Evolutionary conservation across 495 filamentous ascomycete species (phyloP), one percentile per base, ranked within the genome.

Genomic region (Podospora pseudocomata): DNA sequence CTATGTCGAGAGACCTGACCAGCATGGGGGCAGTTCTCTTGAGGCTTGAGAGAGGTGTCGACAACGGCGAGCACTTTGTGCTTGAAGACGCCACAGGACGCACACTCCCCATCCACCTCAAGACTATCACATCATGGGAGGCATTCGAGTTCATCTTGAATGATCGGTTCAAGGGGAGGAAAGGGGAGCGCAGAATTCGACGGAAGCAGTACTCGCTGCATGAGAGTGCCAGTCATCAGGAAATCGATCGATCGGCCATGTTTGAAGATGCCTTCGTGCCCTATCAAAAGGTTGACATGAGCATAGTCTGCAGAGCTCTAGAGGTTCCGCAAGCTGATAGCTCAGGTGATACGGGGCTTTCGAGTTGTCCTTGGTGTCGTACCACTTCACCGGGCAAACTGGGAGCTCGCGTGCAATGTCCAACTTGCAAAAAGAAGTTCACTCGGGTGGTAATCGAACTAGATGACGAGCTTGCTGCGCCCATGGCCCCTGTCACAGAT

Each of bases 91-190:
- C 27, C 7, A 66, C 64, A 27, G 64, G 64, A 5, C 13, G 30
- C 13, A 20, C 32, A 9, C 28, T 66, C 3, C 64, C 64, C 1
- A 58, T 66, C 4, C 54, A 27, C 11, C 19, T 66, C 64, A 66
- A 66, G 19, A 58, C 54, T 16, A 66, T 66, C 26, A 32, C 54
- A n/a, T 66, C 64, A 2, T 66, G 64, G 64, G 64, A 59, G 20
- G 55, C 64, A 15, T n/a, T 66, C 27, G 64, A 59, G 26, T 66
- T 32, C 28, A 58, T 66, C n/a, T 49, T 66, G 26, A 30, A 49
- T 20, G 64, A 59, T n/a, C 49, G 34, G 11, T 66, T 59, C 64
- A 66, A 66, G 54, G 54, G 64, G 4, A 66, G 55, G 28, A 59
- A 66, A 23, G 23, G 64, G 13, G 64, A 58, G 55, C 55, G 55